A percentile compares a stretch with the other conserved stretches of the same genome.
phyloP scores from a whole-genome alignment of 345 rosid genomes.

The Acer campestre region DNA sequence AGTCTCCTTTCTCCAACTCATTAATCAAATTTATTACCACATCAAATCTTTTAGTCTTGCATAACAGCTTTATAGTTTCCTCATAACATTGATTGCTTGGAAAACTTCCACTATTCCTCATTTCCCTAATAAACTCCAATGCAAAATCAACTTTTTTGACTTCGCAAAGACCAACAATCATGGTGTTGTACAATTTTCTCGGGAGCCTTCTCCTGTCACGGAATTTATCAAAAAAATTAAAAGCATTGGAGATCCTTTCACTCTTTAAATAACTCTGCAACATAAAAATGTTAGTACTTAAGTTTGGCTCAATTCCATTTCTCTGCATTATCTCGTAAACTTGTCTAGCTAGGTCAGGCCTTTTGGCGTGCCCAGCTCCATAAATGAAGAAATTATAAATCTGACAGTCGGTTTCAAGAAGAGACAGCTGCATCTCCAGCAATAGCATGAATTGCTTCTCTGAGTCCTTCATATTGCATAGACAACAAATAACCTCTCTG shows the following conservation, averaged over 20 bases:
- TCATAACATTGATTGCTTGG: constrained; percentile 70
- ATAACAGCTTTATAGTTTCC: constrained; percentile 45
- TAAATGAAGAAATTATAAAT: constrained; percentile 60
- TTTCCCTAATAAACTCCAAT: constrained; percentile 41
- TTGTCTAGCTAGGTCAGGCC: constrained; percentile 68
- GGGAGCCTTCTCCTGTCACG: constrained; percentile 26
- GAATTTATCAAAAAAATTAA: constrained; percentile 48
- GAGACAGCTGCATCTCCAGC: constrained; percentile 58
- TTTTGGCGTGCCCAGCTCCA: constrained; percentile 75
- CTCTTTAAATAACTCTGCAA: constrained; percentile 65
- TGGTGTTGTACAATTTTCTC: constrained; percentile 42
- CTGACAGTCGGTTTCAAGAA: constrained; percentile 24
- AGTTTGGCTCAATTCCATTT: constrained; percentile 47
- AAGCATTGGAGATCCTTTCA: constrained; percentile 59
- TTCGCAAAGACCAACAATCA: constrained; percentile 65
- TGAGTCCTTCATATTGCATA: constrained; percentile 51
- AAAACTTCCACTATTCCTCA: constrained; percentile 42
- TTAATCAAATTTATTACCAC: constrained; percentile 50
- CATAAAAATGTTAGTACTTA: constrained; percentile 47
- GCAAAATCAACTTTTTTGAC: constrained; percentile 52
- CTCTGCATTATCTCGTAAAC: constrained; percentile 64
- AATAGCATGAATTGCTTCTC: constrained; percentile 43
- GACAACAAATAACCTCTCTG: constrained; percentile 55
- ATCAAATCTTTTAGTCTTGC: constrained; percentile 38
- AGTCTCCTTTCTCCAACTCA: constrained; percentile 53